Conservation (phyloP, 2,329 filamentous ascomycete genomes). For the Colletotrichum sojae region DNA sequence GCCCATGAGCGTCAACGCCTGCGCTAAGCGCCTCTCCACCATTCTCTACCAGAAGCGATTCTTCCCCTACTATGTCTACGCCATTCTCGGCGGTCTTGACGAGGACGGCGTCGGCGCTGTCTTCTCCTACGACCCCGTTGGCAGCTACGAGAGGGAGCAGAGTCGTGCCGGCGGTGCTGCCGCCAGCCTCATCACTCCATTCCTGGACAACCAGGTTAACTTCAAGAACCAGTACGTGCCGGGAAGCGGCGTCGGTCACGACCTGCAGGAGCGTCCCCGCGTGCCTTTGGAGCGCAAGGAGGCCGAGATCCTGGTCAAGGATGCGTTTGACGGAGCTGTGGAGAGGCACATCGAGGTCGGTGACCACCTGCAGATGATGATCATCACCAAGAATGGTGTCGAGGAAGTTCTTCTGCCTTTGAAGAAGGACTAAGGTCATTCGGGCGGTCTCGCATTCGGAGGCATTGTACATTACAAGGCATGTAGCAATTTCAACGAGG, state of each 20-base stretch:
- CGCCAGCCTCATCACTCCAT: conserved; percentile 96
- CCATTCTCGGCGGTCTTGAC: conserved; percentile 93
- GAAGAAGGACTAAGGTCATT: conserved; percentile 83
- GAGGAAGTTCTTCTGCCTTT: conserved; percentile 86
- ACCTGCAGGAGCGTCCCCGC: conserved; percentile 78
- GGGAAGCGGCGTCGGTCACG: conserved; percentile 86
- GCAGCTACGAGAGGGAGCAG: conserved; percentile 97
- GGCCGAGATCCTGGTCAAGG: conserved; percentile 91
- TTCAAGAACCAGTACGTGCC: conserved; percentile 99
- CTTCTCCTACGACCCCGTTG: conserved; percentile 98
- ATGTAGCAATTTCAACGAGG: conserved; percentile 39
- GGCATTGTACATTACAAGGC: conserved; percentile 39
- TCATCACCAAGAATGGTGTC: conserved; percentile 90
- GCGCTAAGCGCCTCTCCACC: conserved; percentile 93
- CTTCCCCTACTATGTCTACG: conserved; percentile 98
- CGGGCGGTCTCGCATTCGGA: conserved; percentile 1
- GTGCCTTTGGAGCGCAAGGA: conserved; percentile 79
- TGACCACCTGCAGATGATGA: conserved; percentile 94
- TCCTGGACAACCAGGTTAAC: conserved; percentile 99
- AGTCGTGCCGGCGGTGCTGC: conserved; percentile 94
- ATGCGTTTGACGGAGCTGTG: conserved; percentile 97
- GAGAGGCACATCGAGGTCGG: conserved; percentile 99
- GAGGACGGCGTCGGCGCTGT: conserved; percentile 95
- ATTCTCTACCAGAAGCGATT: conserved; percentile 98
- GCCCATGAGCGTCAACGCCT: conserved; percentile 93